These are phyloP conservation scores for Kappamyces sp. DNA, from an alignment of 192 early-diverging fungal species.

Conservation along the genomic window DNA sequence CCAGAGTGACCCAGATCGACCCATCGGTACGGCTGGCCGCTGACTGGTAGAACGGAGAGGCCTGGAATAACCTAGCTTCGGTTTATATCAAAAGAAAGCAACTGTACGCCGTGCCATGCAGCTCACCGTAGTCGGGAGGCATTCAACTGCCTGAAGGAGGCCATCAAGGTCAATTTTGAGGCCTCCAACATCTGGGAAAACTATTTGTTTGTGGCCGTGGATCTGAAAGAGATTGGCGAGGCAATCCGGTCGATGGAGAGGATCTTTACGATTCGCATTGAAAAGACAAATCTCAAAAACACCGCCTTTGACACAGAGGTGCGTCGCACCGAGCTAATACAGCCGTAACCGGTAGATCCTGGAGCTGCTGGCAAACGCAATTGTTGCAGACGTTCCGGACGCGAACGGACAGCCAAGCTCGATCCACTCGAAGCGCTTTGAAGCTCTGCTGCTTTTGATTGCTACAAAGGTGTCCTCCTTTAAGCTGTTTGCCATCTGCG, in stretches of 20 bases:
- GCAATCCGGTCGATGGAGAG: conserved; percentile 80
- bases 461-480: conserved; percentile 67
- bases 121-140: conserved; percentile 56
- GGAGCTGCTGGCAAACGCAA: conserved; percentile 13
- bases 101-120: neutral
- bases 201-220: conserved; percentile 70
- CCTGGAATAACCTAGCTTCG: conserved; percentile 93
- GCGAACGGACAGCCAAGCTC: conserved; percentile 42
- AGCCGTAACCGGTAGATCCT: conserved; percentile 13
- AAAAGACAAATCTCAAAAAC: conserved; percentile 53
- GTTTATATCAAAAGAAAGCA: conserved; percentile 69
- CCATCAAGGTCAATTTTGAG: conserved; percentile 69
- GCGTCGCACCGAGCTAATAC: conserved; percentile 10
- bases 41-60: conserved; percentile 75
- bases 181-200: conserved; percentile 94
- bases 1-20: conserved; percentile 65
- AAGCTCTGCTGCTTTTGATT: conserved; percentile 64
- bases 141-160: conserved; percentile 73
- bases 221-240: conserved; percentile 72
- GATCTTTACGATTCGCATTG: conserved; percentile 69
- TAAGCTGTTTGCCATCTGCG: conserved; percentile 67
- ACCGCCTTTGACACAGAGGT: conserved; percentile 75
- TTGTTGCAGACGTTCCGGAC: conserved; percentile 26
- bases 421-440: conserved; percentile 45
- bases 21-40: conserved; percentile 26